phyloP scores from a whole-genome alignment of 192 early-diverging fungal genomes.

The Coemansia sp. region DNA sequence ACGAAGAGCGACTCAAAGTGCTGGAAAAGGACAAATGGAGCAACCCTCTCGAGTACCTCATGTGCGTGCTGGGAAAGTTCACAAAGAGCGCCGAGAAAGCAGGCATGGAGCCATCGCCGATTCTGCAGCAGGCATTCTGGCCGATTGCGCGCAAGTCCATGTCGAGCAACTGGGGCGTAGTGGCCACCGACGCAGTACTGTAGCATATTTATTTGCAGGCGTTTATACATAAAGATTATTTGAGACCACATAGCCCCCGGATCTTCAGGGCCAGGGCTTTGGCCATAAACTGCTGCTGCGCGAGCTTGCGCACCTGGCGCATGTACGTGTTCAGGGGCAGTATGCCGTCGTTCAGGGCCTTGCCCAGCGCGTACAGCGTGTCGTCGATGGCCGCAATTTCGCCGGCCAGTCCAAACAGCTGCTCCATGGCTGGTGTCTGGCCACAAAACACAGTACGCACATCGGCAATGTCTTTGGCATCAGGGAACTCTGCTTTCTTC shows the following conservation, averaged over 20 bases:
- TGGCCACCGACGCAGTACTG: slow-evolving; percentile 41
- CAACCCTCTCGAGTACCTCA: slow-evolving; percentile 47
- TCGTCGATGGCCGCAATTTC: slow-evolving; percentile 91
- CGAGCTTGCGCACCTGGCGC: slow-evolving; percentile 79
- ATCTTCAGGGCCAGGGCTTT: slow-evolving; percentile 75
- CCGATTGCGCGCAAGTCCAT: slow-evolving; percentile 47
- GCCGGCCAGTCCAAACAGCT: slow-evolving; percentile 86
- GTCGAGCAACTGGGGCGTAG: slow-evolving; percentile 42
- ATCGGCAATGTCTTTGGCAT: slow-evolving; percentile 21
- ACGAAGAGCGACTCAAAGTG: slow-evolving; percentile 29
- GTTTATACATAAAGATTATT: neutral
- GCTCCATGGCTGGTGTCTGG: slow-evolving; percentile 33
- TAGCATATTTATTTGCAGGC: slow-evolving; percentile 4
- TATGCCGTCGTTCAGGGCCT: slow-evolving; percentile 74
- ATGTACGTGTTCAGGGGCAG: slow-evolving; percentile 74
- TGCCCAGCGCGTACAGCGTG: slow-evolving; percentile 76
- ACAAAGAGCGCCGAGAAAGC: slow-evolving; percentile 36
- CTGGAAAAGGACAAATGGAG: slow-evolving; percentile 54
- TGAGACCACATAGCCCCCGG: slow-evolving; percentile 31
- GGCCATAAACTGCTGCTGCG: slow-evolving; percentile 89
- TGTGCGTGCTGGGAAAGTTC: slow-evolving; percentile 50
- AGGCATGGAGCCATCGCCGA: slow-evolving; percentile 43
- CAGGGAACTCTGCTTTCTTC: slow-evolving; percentile 45
- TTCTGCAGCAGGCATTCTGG: slow-evolving; percentile 54
- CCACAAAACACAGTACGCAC: slow-evolving; percentile 36